Evolutionary conservation across 192 early-diverging fungal genomes (phyloP).

Genomic region (Backusella sp.): DNA sequence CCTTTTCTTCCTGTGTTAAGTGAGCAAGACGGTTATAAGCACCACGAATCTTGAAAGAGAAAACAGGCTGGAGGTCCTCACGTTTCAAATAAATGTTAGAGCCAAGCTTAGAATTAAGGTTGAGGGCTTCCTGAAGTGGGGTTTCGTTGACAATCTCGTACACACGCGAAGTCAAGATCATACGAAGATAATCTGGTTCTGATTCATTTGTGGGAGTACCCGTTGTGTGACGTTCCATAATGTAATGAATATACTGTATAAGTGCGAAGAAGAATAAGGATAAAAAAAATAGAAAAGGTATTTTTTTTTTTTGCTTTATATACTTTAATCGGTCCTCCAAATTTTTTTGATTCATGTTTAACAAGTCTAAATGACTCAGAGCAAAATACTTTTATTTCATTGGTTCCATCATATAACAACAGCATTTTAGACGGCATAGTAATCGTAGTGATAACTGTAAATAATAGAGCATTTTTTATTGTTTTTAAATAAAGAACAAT

Average conservation of each 20-base stretch:
- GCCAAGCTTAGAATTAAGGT: conserved; percentile 69
- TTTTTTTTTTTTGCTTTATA: neutral
- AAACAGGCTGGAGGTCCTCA: conserved; percentile 96
- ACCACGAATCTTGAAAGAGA: conserved; percentile 97
- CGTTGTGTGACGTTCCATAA: neutral
- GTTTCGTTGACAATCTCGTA: conserved; percentile 95
- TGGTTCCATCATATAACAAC: neutral
- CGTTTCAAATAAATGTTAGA: conserved; percentile 87
- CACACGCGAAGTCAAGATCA: conserved; percentile 92
- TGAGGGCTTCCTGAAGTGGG: conserved; percentile 80
- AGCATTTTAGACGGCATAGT: neutral
- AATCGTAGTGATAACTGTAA: neutral
- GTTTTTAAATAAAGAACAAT: neutral
- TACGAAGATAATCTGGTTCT: conserved; percentile 83
- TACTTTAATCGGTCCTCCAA: neutral
- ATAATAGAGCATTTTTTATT: neutral
- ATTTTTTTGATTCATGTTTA: neutral
- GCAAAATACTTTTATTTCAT: neutral
- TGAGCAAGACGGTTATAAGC: conserved; percentile 94
- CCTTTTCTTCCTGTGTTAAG: conserved; percentile 73
- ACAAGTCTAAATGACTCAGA: conserved; percentile 10
- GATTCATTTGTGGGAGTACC: neutral
- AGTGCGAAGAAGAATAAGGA: neutral
- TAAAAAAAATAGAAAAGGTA: neutral
- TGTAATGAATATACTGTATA: neutral